Evolutionary conservation across 495 filamentous ascomycete genomes (phyloP), one percentile per base, ranked within the genome.

Genomic region (Aspergillus asperescens): DNA sequence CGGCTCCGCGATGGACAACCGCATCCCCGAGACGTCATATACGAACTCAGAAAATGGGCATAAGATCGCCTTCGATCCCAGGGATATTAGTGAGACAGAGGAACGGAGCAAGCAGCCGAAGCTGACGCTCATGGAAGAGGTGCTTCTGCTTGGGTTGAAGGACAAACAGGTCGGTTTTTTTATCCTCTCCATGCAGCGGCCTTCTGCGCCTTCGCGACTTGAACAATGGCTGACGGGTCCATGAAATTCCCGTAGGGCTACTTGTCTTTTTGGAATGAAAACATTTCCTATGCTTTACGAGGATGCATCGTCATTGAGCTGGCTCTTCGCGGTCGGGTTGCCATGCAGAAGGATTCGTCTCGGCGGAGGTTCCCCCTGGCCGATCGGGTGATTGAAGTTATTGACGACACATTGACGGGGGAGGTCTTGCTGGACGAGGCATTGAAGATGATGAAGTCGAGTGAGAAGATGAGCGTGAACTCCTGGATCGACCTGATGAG

Each of bases 181-280:
- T 7, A 7, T 6, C 25, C 41, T 16, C 18, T 18, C 16, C 27
- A 13, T 1, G 25, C 7, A 27, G 16, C n/a, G 27, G 53, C 8
- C 10, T 5, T 12, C 5, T 27, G 28, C 19, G 6, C 28, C 15
- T 34, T 20, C 23, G 18, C 39, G 15, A 18, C 29, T 13, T 35
- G 31, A 25, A 38, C 42, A 46, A 56, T 54, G 32, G 57, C 62
- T 70, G 58, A 67, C 55, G n/a, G 41, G 25, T 22, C 20, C 31
- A 25, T 32, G 20, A 18, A 38, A n/a, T 12, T 52, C 41, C 24
- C 43, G 56, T 61, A 95, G 89, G 93, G 93, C 56, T 96, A 97
- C 69, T 83, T 97, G 54, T 97, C 94, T 7, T 97, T 97, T 73
- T 98, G 93, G 93, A 98, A 98, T 67, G 93, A 98, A 71, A 97